Conservation (phyloP, 2,329 filamentous ascomycete genomes). For the Tolypocladium capitatum region DNA sequence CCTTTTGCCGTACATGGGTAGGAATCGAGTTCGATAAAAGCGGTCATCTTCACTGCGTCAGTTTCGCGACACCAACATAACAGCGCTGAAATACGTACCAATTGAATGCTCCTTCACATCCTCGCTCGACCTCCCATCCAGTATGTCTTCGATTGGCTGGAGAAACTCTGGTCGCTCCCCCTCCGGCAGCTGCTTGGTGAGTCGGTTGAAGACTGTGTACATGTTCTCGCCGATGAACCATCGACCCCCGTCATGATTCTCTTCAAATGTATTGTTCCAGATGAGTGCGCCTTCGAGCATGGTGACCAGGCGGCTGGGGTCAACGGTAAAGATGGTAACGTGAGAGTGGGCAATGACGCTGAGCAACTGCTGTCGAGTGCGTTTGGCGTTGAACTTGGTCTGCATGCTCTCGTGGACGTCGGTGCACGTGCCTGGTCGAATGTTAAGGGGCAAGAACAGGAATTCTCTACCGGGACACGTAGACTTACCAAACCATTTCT, state of each 20-base stretch:
- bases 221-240: constrained; percentile 48
- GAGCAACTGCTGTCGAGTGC: constrained; percentile 55
- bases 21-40: constrained; percentile 59
- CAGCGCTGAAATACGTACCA: constrained; percentile 19
- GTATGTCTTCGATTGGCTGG: constrained; percentile 47
- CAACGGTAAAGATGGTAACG: constrained; percentile 63
- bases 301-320: constrained; percentile 46
- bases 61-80: background rate
- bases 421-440: constrained; percentile 46
- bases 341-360: constrained; percentile 63
- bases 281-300: constrained; percentile 58
- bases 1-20: constrained; percentile 49
- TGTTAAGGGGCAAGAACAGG: background rate
- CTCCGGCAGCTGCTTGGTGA: constrained; percentile 28
- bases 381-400: constrained; percentile 50
- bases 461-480: background rate
- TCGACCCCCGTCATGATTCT: constrained; percentile 24
- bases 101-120: constrained; percentile 52
- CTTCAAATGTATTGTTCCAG: constrained; percentile 32
- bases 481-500: constrained; percentile 59
- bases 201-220: constrained; percentile 46
- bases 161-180: constrained; percentile 36
- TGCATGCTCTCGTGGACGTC: constrained; percentile 66
- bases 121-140: constrained; percentile 45
- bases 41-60: constrained; percentile 32